phyloP scores from a whole-genome alignment of 2,329 filamentous ascomycete species.

The Neurospora crassa region DNA sequence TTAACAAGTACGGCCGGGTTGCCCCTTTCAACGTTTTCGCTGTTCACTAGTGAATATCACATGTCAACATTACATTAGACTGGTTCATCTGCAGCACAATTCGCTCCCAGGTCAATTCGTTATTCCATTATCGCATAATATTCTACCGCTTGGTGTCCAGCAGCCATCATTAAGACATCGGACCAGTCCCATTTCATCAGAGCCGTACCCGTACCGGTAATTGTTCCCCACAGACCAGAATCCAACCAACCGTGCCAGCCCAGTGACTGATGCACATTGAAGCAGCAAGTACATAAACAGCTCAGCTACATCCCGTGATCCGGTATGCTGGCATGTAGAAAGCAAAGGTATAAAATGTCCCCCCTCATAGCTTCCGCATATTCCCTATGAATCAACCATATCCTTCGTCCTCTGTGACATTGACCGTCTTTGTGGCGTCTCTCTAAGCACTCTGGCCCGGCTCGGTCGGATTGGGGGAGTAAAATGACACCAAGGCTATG shows the following conservation, averaged over 20 bases:
- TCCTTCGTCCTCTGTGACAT: not conserved
- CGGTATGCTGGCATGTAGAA: not conserved
- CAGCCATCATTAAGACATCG: not conserved
- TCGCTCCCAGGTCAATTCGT: not conserved
- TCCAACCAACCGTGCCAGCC: not conserved
- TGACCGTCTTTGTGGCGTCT: not conserved
- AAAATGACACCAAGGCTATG: conserved; percentile 57
- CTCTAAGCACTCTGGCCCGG: conserved; percentile 13
- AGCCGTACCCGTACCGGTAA: not conserved
- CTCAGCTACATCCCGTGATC: not conserved
- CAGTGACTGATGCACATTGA: not conserved
- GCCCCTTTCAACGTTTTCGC: not conserved
- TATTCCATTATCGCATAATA: not conserved
- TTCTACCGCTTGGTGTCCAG: not conserved
- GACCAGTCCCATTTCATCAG: not conserved
- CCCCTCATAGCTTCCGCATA: not conserved
- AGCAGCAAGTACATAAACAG: not conserved
- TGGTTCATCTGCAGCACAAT: not conserved
- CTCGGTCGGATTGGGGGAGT: conserved; percentile 43
- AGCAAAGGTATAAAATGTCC: not conserved
- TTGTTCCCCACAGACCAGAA: not conserved
- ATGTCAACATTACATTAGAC: not conserved
- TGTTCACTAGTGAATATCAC: not conserved
- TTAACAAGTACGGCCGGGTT: not conserved
- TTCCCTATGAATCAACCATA: not conserved